Evolutionary conservation across 345 rosid species (phyloP).

Genomic region (Brassica napus): Da-Ae NC_063438.1:5687001-5687500

Average conservation of each 20-base stretch:
- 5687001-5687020: background rate
- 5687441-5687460: background rate
- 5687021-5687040: background rate
- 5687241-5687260: conserved; percentile 27
- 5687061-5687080: background rate
- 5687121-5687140: conserved; percentile 1
- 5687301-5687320: background rate
- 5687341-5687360: conserved; percentile 22
- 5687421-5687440: conserved; percentile 2
- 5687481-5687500: too few species aligned
- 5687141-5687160: conserved; percentile 8
- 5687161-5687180: background rate
- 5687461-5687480: background rate
- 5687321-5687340: conserved; percentile 26
- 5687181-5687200: conserved; percentile 12
- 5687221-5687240: background rate
- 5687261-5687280: conserved; percentile 6
- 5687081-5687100: background rate
- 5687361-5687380: background rate
- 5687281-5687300: conserved; percentile 19
- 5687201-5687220: background rate
- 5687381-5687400: background rate
- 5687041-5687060: background rate
- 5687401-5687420: background rate
- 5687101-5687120: background rate